Evolutionary conservation across 2,329 filamentous ascomycete genomes (phyloP).

Genomic region (Fusarium sp.): DNA sequence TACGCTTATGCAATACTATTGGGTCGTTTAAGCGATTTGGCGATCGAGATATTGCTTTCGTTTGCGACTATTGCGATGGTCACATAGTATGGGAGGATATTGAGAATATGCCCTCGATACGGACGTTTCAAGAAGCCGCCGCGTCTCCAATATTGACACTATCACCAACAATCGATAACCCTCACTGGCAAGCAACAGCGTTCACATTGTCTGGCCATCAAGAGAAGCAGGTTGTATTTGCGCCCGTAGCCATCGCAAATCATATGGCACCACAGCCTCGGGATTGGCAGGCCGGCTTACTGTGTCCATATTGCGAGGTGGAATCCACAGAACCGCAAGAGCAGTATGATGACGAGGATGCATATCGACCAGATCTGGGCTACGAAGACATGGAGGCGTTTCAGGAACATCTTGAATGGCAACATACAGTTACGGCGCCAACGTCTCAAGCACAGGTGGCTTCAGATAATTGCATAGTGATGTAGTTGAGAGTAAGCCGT

Average conservation of each 20-base stretch:
- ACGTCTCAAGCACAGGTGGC: conserved; percentile 48
- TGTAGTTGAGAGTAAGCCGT: conserved; percentile 49
- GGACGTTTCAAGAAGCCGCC: conserved; percentile 46
- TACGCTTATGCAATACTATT: conserved; percentile 60
- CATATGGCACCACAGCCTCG: conserved; percentile 60
- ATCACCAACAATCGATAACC: conserved; percentile 43
- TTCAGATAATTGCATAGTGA: conserved; percentile 55
- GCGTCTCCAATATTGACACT: conserved; percentile 33
- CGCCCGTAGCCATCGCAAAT: conserved; percentile 66
- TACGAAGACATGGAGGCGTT: conserved; percentile 60
- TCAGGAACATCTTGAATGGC: conserved; percentile 66
- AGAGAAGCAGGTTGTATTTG: conserved; percentile 63
- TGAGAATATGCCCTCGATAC: conserved; percentile 59
- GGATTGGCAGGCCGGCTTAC: conserved; percentile 61
- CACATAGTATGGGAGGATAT: conserved; percentile 68
- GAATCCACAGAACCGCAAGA: conserved; percentile 55
- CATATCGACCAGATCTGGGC: conserved; percentile 58
- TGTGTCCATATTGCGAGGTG: conserved; percentile 67
- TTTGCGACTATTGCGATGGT: conserved; percentile 70
- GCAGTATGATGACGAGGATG: conserved; percentile 61
- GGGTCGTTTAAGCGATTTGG: conserved; percentile 66
- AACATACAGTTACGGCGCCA: conserved; percentile 56
- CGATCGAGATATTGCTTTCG: conserved; percentile 63
- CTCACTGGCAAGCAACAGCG: conserved; percentile 63
- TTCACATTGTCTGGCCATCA: conserved; percentile 51